Conservation (phyloP, 2,329 filamentous ascomycete species). For the Bertia moriformis region DNA sequence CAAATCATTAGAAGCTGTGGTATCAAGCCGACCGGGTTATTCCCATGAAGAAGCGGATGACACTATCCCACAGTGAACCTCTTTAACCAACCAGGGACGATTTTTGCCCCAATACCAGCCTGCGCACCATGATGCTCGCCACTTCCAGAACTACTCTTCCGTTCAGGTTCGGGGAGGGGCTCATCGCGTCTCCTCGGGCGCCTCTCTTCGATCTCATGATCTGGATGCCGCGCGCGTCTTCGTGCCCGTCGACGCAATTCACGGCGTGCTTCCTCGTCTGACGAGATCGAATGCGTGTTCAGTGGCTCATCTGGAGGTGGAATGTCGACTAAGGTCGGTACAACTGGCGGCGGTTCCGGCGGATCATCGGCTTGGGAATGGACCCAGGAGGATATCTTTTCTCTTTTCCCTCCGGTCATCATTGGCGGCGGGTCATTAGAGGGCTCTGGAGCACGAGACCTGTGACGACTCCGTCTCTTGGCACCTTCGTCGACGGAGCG, state of each 20-base stretch:
- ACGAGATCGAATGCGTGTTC: neutral
- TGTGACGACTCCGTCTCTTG: neutral
- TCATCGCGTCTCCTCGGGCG: neutral
- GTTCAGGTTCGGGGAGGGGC: neutral
- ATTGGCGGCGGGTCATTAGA: neutral
- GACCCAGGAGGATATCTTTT: neutral
- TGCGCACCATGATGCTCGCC: neutral
- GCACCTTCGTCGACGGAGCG: neutral
- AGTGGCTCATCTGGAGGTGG: neutral
- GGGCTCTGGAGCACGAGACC: neutral
- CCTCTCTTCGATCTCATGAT: neutral
- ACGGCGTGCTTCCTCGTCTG: neutral
- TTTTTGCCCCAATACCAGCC: too few relatives aligned
- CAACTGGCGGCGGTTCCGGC: neutral
- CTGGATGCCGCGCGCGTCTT: neutral
- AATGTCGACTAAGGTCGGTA: neutral
- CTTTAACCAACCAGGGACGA: too few relatives aligned
- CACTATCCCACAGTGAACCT: too few relatives aligned
- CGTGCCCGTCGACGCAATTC: neutral
- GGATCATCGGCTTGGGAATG: neutral
- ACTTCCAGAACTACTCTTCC: slow-evolving; percentile 1
- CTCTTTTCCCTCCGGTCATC: neutral
- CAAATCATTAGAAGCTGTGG: too few relatives aligned
- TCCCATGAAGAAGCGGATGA: too few relatives aligned
- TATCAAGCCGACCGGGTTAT: too few relatives aligned